A percentile compares a stretch with the other conserved stretches of the same genome.
Evolutionary conservation across 2,329 filamentous ascomycete genomes (phyloP).

Genomic region (Nakataea oryzae): DNA sequence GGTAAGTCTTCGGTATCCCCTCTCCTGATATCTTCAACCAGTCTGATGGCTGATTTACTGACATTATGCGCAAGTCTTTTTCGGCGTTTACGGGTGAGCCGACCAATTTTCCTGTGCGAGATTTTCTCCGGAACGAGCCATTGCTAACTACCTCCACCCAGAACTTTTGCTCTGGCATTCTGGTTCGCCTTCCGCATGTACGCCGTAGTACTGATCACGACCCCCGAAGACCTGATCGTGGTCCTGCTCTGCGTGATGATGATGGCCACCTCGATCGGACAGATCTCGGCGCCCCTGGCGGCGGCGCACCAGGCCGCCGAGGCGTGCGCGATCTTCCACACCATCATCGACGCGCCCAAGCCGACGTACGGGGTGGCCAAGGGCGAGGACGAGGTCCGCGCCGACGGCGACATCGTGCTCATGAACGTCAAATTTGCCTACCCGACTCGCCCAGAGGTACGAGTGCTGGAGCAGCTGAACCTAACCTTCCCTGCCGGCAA

Average conservation of each 20-base stretch:
- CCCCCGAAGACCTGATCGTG: slow-evolving; percentile 44
- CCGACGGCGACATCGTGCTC: slow-evolving; percentile 44
- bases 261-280: slow-evolving; percentile 42
- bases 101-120: slow-evolving; percentile 4
- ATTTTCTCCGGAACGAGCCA: slow-evolving; percentile 14
- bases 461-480: slow-evolving; percentile 40
- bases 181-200: slow-evolving; percentile 49
- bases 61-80: slow-evolving; percentile 13
- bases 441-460: slow-evolving; percentile 31
- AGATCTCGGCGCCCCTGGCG: slow-evolving; percentile 44
- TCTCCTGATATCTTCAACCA: not conserved
- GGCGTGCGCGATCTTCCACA: slow-evolving; percentile 45
- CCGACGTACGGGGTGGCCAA: slow-evolving; percentile 24
- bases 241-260: slow-evolving; percentile 51
- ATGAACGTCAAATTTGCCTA: slow-evolving; percentile 60
- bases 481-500: slow-evolving; percentile 53
- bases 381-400: slow-evolving; percentile 31
- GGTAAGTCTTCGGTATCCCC: slow-evolving; percentile 7
- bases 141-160: slow-evolving; percentile 21
- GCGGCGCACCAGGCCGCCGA: slow-evolving; percentile 43
- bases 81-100: slow-evolving; percentile 14
- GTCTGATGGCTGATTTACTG: not conserved
- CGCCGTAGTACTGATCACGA: slow-evolving; percentile 31
- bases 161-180: slow-evolving; percentile 44
- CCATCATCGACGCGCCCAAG: slow-evolving; percentile 33